Conservation (phyloP, 768 basidiomycete genomes). For the Lactarius sp. region DNA sequence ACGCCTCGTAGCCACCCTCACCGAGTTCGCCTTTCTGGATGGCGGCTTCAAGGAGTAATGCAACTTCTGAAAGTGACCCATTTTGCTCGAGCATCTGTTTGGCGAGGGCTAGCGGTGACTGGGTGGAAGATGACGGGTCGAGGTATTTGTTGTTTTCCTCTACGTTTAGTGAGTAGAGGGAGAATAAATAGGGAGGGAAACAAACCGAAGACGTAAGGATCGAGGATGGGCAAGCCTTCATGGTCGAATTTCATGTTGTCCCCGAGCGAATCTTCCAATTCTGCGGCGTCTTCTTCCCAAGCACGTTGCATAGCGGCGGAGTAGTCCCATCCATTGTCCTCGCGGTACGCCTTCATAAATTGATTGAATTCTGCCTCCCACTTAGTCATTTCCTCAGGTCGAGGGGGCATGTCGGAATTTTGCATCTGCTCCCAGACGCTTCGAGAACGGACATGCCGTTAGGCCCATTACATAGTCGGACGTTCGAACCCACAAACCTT, state of each 20-base stretch:
- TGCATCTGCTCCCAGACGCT: constrained; percentile 64
- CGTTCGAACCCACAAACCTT: constrained; percentile 39
- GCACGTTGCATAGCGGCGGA: constrained; percentile 55
- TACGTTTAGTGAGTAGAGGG: constrained; percentile 31
- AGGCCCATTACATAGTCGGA: not conserved
- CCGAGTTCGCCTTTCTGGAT: constrained; percentile 79
- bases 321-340: constrained; percentile 50
- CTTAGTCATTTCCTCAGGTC: constrained; percentile 60
- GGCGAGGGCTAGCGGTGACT: constrained; percentile 60
- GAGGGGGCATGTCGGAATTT: constrained; percentile 52
- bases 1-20: constrained; percentile 80
- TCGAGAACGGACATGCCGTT: constrained; percentile 5
- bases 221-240: constrained; percentile 71
- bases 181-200: constrained; percentile 1
- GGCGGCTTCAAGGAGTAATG: constrained; percentile 84
- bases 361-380: constrained; percentile 86
- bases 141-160: constrained; percentile 71
- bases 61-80: constrained; percentile 84
- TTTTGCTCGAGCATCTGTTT: constrained; percentile 73
- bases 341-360: constrained; percentile 62
- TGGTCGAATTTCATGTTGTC: constrained; percentile 51
- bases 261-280: constrained; percentile 33
- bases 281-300: constrained; percentile 39
- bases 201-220: constrained; percentile 75
- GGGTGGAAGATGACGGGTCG: constrained; percentile 44